Evolutionary conservation across 176 grass and related monocot species (phyloP), one percentile per base, ranked within the genome.

Genomic region (Olyra latifolia): DNA sequence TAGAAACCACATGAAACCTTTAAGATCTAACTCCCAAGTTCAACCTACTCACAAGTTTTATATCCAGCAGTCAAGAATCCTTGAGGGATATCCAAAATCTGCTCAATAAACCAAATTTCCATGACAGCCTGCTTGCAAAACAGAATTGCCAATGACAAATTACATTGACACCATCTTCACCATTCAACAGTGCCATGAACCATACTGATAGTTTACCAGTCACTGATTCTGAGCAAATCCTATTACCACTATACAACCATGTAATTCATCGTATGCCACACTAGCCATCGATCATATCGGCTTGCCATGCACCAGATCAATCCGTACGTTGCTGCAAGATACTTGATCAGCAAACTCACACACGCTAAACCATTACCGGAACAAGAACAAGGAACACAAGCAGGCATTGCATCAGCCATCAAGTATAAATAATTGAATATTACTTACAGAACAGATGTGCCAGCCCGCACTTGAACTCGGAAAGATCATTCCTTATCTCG

Each of bases 391-490:
- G 4, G 1, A 7, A 45, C 19, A 54, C 46, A 30, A 15, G 41
- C 8, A 58, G 8, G 20, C 53, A 86, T 23, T 58, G 46, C 68
- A 44, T 79, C 0, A 12, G 16, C 39, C 68, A 44, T 79, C 0
- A 12, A n/a, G 24, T 38, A n/a, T 14, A 20, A 62, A 42, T 17
- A 58, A 1, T 6, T 16, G 38, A 43, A 19, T 55, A 16, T 20
- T 20, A 83, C 92, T 20, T 94, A 98, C 95, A 84, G 90, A 98
- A 98, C 62, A 98, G 80, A 86, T 98, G 95, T 9, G 88, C 95
- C 55, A 93, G 72, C 4, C 95, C 95, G 72, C 92, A 93, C 72
- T 93, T 95, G 83, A 98, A 98, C 35, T 80, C 88, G 7, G 88
- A 81, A 38, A 98, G 71, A 13, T 94, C 95, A 70, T 91, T 79